Evolutionary conservation across 768 basidiomycete species (phyloP).

Genomic region (Serendipita indica): DNA sequence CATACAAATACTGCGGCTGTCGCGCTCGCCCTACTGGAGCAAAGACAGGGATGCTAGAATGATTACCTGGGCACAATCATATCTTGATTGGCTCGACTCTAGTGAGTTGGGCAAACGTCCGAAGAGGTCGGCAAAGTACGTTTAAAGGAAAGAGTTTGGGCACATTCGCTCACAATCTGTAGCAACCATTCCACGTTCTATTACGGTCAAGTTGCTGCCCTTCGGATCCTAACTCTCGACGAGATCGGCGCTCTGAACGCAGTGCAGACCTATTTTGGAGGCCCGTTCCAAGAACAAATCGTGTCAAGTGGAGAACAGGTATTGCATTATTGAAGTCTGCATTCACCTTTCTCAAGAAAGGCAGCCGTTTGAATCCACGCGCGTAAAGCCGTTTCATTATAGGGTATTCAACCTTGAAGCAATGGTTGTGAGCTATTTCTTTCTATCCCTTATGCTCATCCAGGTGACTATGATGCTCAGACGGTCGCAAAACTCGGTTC

Average conservation of each 20-base stretch:
- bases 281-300: conserved; percentile 39
- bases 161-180: conserved; percentile 2
- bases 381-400: conserved; percentile 53
- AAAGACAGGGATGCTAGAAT: conserved; percentile 34
- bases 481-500: conserved; percentile 41
- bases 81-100: conserved; percentile 36
- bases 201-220: conserved; percentile 41
- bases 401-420: conserved; percentile 52
- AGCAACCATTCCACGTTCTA: conserved; percentile 59
- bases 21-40: conserved; percentile 39
- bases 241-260: conserved; percentile 32
- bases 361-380: conserved; percentile 46
- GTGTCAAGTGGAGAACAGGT: conserved; percentile 34
- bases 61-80: conserved; percentile 30
- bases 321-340: not conserved
- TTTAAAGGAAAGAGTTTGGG: conserved; percentile 18
- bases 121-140: conserved; percentile 36
- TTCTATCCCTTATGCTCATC: not conserved
- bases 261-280: conserved; percentile 36
- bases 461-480: conserved; percentile 19
- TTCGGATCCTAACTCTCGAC: conserved; percentile 42
- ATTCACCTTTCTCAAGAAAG: not conserved
- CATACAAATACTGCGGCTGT: conserved; percentile 31
- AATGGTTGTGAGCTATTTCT: too few relatives aligned
- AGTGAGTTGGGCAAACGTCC: conserved; percentile 30